A percentile compares a stretch with the other conserved stretches of the same genome.
Conservation (phyloP, 192 early-diverging fungal genomes). For the Entomortierella lignicola region DNA sequence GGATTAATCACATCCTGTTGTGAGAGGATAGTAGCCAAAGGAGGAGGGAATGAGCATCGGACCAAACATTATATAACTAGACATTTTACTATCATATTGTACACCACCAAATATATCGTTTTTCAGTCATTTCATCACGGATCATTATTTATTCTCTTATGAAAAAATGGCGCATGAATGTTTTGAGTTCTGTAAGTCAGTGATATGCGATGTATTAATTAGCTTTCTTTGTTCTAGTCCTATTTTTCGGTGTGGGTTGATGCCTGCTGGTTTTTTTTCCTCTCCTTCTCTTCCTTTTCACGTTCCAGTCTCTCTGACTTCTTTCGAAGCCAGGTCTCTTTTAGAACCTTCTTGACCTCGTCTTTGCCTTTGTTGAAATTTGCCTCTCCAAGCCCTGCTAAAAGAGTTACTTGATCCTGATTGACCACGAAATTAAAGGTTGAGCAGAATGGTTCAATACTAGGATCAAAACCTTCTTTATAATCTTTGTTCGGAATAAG, state of each 20-base stretch:
- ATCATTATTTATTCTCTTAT: not conserved
- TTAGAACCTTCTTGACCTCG: constrained; percentile 48
- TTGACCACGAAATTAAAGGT: constrained; percentile 80
- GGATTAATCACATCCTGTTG: not conserved
- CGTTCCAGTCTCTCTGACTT: constrained; percentile 30
- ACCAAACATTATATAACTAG: constrained; percentile 6
- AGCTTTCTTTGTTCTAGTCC: no score
- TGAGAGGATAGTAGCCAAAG: not conserved
- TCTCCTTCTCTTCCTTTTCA: constrained; percentile 35
- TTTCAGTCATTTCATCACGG: not conserved
- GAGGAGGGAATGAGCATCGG: not conserved
- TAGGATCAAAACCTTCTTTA: constrained; percentile 71
- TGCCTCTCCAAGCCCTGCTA: constrained; percentile 66
- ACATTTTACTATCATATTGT: constrained; percentile 17
- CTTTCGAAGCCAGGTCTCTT: constrained; percentile 52
- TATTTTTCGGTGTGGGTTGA: not conserved
- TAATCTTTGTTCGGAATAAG: constrained; percentile 70
- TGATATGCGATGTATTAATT: no score
- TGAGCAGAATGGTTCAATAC: constrained; percentile 68
- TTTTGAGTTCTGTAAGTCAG: no score
- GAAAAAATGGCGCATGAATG: no score
- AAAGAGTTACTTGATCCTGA: constrained; percentile 69
- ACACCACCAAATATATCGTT: constrained; percentile 22
- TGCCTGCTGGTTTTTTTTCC: constrained; percentile 12
- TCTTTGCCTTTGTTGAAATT: constrained; percentile 53